Percentiles rank a stretch among this genome's conserved stretches.
phyloP scores from a whole-genome alignment of 805 yeast species.

The Candida chauliodis region DNA sequence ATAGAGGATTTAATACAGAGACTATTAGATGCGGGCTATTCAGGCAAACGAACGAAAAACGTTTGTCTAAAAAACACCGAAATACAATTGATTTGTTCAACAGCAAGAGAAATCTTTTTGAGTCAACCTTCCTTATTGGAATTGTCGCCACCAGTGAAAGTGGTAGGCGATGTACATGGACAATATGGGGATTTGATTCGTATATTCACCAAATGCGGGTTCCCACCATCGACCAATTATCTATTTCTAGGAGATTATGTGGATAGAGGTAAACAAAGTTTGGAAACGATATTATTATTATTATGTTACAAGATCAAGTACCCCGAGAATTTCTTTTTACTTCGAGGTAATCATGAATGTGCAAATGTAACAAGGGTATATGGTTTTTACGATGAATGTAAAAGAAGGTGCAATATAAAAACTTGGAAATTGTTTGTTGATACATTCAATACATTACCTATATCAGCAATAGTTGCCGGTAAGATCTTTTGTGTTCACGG shows the following conservation, averaged over 20 bases:
- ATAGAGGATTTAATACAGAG: slow-evolving; percentile 89
- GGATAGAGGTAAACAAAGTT: slow-evolving; percentile 93
- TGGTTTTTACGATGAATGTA: slow-evolving; percentile 98
- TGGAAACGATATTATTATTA: slow-evolving; percentile 84
- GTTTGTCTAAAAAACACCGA: slow-evolving; percentile 89
- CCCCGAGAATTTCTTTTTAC: slow-evolving; percentile 90
- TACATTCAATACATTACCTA: slow-evolving; percentile 91
- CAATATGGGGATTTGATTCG: slow-evolving; percentile 90
- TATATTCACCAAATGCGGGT: slow-evolving; percentile 91
- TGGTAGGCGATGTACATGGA: slow-evolving; percentile 95
- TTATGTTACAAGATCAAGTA: slow-evolving; percentile 93
- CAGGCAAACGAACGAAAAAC: slow-evolving; percentile 87
- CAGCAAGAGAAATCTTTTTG: slow-evolving; percentile 84
- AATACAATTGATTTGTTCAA: slow-evolving; percentile 79
- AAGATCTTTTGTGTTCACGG: slow-evolving; percentile 93
- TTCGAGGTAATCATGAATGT: slow-evolving; percentile 96
- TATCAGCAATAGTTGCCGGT: slow-evolving; percentile 93
- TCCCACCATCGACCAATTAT: slow-evolving; percentile 92
- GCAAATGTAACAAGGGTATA: slow-evolving; percentile 95
- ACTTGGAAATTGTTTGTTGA: slow-evolving; percentile 94
- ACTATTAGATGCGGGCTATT: slow-evolving; percentile 90
- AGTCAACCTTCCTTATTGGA: slow-evolving; percentile 89
- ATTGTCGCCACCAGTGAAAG: slow-evolving; percentile 79
- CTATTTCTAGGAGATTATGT: slow-evolving; percentile 95
- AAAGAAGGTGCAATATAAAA: slow-evolving; percentile 85